Evolutionary conservation across 805 yeast genomes (phyloP).

Genomic region (Candida odintsovae): DNA sequence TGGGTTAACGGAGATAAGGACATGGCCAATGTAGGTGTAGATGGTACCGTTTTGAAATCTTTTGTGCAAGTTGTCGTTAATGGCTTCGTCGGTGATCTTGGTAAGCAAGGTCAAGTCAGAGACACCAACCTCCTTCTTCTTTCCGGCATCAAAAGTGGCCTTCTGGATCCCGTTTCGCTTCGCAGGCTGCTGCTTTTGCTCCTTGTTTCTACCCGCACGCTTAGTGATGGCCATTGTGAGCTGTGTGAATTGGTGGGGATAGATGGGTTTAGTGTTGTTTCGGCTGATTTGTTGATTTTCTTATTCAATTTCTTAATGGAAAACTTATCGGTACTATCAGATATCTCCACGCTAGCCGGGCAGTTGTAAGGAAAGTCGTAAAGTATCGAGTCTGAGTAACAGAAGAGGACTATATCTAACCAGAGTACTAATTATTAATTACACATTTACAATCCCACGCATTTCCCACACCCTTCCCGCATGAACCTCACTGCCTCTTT

Average conservation of each 20-base stretch:
- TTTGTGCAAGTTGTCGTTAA: slow-evolving; percentile 84
- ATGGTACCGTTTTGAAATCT: slow-evolving; percentile 86
- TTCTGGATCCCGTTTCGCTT: slow-evolving; percentile 64
- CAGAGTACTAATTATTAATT: no score
- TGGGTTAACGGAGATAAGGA: slow-evolving; percentile 92
- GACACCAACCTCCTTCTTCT: slow-evolving; percentile 97
- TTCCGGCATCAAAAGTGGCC: slow-evolving; percentile 82
- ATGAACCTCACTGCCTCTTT: background rate
- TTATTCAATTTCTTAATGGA: background rate
- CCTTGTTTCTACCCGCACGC: slow-evolving; percentile 60
- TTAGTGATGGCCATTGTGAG: slow-evolving; percentile 68
- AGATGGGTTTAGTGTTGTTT: background rate
- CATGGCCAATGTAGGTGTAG: slow-evolving; percentile 92
- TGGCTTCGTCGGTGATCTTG: slow-evolving; percentile 84
- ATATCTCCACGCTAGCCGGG: background rate
- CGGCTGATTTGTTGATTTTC: background rate
- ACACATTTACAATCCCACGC: background rate
- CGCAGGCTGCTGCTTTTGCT: slow-evolving; percentile 44
- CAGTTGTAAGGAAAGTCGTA: background rate
- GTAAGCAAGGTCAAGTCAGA: slow-evolving; percentile 88
- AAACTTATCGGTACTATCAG: background rate
- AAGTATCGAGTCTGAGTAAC: no score
- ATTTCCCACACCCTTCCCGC: background rate
- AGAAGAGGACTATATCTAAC: no score
- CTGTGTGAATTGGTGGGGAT: background rate